Conservation (phyloP, 23 red algal genomes). For the Cyanidiococcus yangmingshanensis region DNA sequence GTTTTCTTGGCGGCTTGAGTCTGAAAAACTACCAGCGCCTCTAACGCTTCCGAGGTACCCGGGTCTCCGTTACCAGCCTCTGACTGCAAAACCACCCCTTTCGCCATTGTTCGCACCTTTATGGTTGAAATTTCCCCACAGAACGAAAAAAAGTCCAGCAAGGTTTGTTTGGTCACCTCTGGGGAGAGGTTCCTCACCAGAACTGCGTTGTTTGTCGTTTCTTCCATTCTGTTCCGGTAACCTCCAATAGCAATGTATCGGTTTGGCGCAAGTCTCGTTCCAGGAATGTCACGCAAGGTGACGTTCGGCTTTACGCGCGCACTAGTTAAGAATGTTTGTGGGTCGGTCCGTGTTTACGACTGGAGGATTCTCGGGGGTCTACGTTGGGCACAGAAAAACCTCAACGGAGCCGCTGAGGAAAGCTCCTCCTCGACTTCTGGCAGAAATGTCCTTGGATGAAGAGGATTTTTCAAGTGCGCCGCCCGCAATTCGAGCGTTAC, state of each 20-base stretch:
- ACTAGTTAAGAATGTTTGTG: not conserved
- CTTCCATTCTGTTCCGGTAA: not conserved
- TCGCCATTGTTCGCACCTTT: not conserved
- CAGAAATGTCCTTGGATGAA: not conserved
- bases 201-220: constrained; percentile 20
- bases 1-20: constrained; percentile 18
- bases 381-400: not conserved
- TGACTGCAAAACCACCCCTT: not conserved
- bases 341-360: not conserved
- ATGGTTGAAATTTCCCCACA: constrained; percentile 27
- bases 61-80: not conserved
- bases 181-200: constrained; percentile 24
- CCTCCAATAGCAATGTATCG: no score
- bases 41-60: not conserved
- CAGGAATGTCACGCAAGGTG: not conserved
- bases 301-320: not conserved
- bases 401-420: no score
- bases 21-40: constrained; percentile 21
- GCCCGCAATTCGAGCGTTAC: not conserved
- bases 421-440: no score
- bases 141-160: constrained; percentile 35
- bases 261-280: not conserved
- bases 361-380: not conserved
- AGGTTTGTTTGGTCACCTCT: constrained; percentile 22
- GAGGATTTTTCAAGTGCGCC: not conserved